A percentile compares a stretch with the other conserved stretches of the same genome.
Evolutionary conservation across 2,329 filamentous ascomycete species (phyloP).

Genomic region (Nemania sp.): DNA sequence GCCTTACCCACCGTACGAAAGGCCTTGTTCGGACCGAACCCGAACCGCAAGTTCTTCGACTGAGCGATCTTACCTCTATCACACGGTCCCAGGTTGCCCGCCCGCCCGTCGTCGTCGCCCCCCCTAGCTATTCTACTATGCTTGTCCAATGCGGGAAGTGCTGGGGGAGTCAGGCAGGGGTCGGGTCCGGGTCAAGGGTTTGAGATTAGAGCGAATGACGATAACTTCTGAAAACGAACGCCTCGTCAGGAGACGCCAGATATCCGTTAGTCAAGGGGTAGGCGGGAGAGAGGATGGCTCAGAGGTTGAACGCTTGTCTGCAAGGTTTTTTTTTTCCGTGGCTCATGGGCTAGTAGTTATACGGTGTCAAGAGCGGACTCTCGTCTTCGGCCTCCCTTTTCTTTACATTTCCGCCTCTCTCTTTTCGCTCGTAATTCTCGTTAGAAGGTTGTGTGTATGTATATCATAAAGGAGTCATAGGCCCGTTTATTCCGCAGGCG

Average conservation of each 20-base stretch:
- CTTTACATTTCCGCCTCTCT: too few species aligned
- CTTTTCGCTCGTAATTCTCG: constrained; percentile 24
- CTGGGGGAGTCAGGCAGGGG: not conserved
- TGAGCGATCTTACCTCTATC: constrained; percentile 52
- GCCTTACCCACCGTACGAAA: constrained; percentile 83
- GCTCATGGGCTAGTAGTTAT: constrained; percentile 1
- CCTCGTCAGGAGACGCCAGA: not conserved
- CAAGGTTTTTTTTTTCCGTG: constrained; percentile 13
- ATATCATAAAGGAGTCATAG: constrained; percentile 23
- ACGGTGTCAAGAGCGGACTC: not conserved
- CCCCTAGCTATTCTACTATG: not conserved
- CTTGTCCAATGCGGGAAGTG: not conserved
- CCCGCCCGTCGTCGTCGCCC: not conserved
- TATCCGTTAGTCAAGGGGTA: constrained; percentile 7
- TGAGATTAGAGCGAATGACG: not conserved
- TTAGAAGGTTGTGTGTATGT: constrained; percentile 27
- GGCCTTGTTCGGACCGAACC: constrained; percentile 90
- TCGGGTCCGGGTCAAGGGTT: too few species aligned
- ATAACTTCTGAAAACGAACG: constrained; percentile 7
- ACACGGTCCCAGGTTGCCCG: not conserved
- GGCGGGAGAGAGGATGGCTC: not conserved
- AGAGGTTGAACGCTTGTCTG: constrained; percentile 5
- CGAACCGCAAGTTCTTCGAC: constrained; percentile 94
- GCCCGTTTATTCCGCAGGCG: constrained; percentile 23
- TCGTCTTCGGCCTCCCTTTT: too few species aligned